A percentile compares a stretch with the other conserved stretches of the same genome.
phyloP scores from a whole-genome alignment of 2,329 filamentous ascomycete genomes.

The Aureobasidium melanogenum region DNA sequence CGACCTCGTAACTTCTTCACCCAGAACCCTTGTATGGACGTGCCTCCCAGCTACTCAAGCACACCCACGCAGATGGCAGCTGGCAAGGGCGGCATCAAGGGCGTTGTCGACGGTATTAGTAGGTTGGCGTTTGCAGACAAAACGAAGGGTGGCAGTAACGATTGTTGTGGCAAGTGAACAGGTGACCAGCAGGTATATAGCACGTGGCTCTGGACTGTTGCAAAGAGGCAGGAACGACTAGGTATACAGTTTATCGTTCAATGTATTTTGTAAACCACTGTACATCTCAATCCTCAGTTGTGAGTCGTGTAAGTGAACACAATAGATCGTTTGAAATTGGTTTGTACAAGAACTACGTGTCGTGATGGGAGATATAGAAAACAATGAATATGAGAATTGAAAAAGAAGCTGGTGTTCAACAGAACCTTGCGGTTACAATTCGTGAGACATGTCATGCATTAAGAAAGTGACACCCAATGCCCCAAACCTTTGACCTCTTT shows the following conservation, averaged over 20 bases:
- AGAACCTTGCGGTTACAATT: neutral
- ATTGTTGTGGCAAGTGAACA: constrained; percentile 13
- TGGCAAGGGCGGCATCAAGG: constrained; percentile 26
- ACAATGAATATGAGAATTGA: neutral
- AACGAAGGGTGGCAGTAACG: constrained; percentile 25
- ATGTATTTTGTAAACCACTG: neutral
- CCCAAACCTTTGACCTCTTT: neutral
- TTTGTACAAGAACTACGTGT: neutral
- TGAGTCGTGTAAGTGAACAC: neutral
- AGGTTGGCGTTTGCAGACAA: constrained; percentile 36
- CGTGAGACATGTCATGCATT: constrained; percentile 9
- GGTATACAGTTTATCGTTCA: neutral
- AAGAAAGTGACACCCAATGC: constrained; percentile 1
- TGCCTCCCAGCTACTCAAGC: constrained; percentile 65
- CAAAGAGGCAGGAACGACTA: neutral
- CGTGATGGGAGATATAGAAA: neutral
- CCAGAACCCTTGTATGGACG: constrained; percentile 70
- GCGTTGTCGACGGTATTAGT: constrained; percentile 44
- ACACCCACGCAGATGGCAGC: constrained; percentile 58
- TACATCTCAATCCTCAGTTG: neutral
- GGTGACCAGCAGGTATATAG: neutral
- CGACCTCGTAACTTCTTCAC: constrained; percentile 76
- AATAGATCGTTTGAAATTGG: neutral
- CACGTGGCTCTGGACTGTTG: too few species aligned
- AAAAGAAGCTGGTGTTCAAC: neutral